These are phyloP conservation scores for Staphylotrichum longicolle DNA, from an alignment of 495 filamentous ascomycete species.

Conservation along the genomic window DNA sequence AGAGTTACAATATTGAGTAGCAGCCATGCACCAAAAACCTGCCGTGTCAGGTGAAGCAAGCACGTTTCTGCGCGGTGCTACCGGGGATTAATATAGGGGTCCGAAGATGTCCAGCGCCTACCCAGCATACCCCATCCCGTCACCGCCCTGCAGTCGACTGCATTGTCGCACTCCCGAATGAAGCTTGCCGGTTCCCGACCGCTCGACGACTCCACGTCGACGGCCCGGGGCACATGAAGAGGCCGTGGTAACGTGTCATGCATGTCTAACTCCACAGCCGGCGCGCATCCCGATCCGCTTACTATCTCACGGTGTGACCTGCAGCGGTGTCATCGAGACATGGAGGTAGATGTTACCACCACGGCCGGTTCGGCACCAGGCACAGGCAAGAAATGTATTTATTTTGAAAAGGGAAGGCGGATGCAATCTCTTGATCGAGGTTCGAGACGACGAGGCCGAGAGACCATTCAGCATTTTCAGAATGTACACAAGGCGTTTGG, in stretches of 20 bases:
- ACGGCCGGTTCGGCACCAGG: too few relatives aligned
- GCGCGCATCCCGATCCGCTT: neutral
- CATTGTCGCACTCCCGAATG: conserved; percentile 3
- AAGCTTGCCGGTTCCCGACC: neutral
- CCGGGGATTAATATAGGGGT: neutral
- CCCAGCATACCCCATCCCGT: neutral
- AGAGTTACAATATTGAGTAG: neutral
- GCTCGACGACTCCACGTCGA: conserved; percentile 2
- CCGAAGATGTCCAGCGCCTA: neutral
- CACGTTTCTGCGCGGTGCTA: neutral
- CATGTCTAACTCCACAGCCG: conserved; percentile 1
- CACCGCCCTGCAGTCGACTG: neutral
- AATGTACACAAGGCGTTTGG: too few relatives aligned
- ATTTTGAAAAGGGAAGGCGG: too few relatives aligned
- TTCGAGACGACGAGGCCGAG: too few relatives aligned
- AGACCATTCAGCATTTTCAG: too few relatives aligned
- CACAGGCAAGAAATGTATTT: too few relatives aligned
- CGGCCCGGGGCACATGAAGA: neutral
- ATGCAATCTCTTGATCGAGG: too few relatives aligned
- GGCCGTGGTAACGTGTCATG: conserved; percentile 29
- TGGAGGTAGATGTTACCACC: too few relatives aligned
- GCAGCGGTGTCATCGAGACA: too few relatives aligned
- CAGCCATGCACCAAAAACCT: neutral
- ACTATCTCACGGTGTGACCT: neutral
- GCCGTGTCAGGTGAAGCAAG: neutral